phyloP scores from a whole-genome alignment of 2,329 filamentous ascomycete genomes.

The Curvularia eragrostidis region DNA sequence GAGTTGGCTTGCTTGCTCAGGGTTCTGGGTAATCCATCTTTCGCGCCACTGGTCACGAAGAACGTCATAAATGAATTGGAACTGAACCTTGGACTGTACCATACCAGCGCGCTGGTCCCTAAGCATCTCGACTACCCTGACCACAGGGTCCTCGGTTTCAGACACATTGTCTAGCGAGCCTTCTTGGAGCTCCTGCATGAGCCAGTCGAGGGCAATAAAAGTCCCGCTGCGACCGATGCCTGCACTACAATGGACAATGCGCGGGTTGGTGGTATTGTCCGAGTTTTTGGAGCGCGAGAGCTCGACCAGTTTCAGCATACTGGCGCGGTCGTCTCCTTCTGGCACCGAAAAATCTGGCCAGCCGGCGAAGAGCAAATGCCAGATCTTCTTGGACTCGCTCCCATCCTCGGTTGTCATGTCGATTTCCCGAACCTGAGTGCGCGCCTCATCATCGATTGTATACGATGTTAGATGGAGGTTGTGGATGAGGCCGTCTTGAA shows the following conservation, averaged over 20 bases:
- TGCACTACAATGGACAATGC: conserved; percentile 77
- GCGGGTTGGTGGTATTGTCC: conserved; percentile 64
- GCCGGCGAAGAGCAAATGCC: conserved; percentile 82
- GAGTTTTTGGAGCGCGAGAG: conserved; percentile 68
- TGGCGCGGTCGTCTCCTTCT: conserved; percentile 68
- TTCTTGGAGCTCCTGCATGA: conserved; percentile 79
- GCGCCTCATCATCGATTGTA: conserved; percentile 62
- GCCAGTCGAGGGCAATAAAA: conserved; percentile 94
- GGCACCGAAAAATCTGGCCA: conserved; percentile 95
- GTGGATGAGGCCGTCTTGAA: conserved; percentile 71
- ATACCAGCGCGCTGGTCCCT: conserved; percentile 91
- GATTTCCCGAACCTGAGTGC: conserved; percentile 77
- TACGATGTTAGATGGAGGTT: conserved; percentile 67
- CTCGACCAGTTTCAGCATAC: conserved; percentile 72
- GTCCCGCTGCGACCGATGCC: conserved; percentile 94
- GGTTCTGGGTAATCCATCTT: conserved; percentile 43
- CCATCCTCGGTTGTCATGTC: conserved; percentile 55
- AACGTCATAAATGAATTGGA: conserved; percentile 86
- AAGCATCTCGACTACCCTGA: conserved; percentile 77
- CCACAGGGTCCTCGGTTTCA: conserved; percentile 70
- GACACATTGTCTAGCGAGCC: conserved; percentile 66
- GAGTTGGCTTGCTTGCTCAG: conserved; percentile 36
- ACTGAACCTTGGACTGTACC: conserved; percentile 90
- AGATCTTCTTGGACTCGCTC: conserved; percentile 69
- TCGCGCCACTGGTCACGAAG: conserved; percentile 76